Percentiles rank a stretch among this genome's conserved stretches.
phyloP scores from a whole-genome alignment of 768 basidiomycete species.

The Trametes coccinea region DNA sequence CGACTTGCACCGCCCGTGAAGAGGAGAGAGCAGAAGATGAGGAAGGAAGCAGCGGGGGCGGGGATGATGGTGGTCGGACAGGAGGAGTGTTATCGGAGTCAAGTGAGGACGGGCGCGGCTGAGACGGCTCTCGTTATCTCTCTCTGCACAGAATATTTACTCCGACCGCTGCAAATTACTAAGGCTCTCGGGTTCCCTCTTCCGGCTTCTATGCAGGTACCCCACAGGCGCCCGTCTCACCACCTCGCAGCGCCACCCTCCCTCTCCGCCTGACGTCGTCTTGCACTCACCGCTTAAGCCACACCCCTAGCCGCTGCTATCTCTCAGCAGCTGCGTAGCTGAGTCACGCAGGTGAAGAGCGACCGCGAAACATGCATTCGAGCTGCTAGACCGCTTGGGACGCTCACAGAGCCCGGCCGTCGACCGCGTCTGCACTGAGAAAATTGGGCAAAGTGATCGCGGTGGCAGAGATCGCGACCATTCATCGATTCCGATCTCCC shows the following conservation, averaged over 20 bases:
- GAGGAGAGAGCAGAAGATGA: neutral
- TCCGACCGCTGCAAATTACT: slow-evolving; percentile 10
- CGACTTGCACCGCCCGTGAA: slow-evolving; percentile 3
- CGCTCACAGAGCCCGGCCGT: too few species aligned
- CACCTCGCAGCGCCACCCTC: neutral
- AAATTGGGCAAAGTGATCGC: neutral
- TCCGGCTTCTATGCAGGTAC: slow-evolving; percentile 7
- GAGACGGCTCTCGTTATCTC: too few species aligned
- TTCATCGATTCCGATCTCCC: slow-evolving; percentile 4
- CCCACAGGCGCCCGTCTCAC: neutral
- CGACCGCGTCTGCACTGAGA: neutral
- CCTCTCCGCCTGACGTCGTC: neutral
- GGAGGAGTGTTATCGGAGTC: slow-evolving; percentile 8
- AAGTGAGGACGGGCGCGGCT: too few species aligned
- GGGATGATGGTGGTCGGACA: slow-evolving; percentile 14
- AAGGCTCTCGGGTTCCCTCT: slow-evolving; percentile 10
- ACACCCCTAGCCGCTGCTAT: too few species aligned
- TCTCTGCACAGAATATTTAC: slow-evolving; percentile 9
- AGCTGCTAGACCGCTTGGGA: too few species aligned
- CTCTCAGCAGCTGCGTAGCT: too few species aligned
- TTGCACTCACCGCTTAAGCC: neutral
- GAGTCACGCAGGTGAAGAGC: too few species aligned
- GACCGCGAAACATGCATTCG: too few species aligned
- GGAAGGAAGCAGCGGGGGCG: neutral
- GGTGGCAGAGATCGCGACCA: neutral